A percentile compares a stretch with the other conserved stretches of the same genome.
These are phyloP conservation scores for Deuterostichococcus epilithicus DNA, from an alignment of 139 green algal genomes.

Conservation along the genomic window DNA sequence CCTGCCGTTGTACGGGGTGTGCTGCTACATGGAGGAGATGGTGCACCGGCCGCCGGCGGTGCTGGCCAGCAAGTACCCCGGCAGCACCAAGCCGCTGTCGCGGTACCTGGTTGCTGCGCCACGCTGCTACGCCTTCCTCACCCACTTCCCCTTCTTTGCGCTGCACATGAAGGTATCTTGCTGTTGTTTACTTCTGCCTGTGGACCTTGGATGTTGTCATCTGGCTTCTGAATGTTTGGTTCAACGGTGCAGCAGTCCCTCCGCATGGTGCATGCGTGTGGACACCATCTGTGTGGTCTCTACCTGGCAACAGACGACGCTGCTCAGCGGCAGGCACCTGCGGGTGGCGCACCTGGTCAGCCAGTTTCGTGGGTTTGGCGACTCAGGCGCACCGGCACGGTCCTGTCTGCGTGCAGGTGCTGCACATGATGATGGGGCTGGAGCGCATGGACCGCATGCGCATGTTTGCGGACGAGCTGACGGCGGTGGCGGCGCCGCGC, in stretches of 20 bases:
- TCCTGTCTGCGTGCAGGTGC: constrained; percentile 48
- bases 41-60: constrained; percentile 68
- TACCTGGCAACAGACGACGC: no score
- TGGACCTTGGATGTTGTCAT: background rate
- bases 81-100: constrained; percentile 42
- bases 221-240: no score
- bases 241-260: no score
- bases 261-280: no score
- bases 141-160: constrained; percentile 81
- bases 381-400: background rate
- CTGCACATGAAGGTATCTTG: constrained; percentile 77
- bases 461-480: background rate
- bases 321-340: no score
- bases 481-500: background rate
- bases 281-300: no score
- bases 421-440: constrained; percentile 71
- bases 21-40: constrained; percentile 72
- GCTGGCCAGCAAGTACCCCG: constrained; percentile 28
- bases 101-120: constrained; percentile 71
- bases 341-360: no score
- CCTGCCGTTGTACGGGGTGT: constrained; percentile 81
- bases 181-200: background rate
- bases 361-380: no score
- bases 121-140: constrained; percentile 87
- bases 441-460: constrained; percentile 74